Conservation (phyloP, 2,329 filamentous ascomycete genomes). For the Dryadomyces quercivorus region DNA sequence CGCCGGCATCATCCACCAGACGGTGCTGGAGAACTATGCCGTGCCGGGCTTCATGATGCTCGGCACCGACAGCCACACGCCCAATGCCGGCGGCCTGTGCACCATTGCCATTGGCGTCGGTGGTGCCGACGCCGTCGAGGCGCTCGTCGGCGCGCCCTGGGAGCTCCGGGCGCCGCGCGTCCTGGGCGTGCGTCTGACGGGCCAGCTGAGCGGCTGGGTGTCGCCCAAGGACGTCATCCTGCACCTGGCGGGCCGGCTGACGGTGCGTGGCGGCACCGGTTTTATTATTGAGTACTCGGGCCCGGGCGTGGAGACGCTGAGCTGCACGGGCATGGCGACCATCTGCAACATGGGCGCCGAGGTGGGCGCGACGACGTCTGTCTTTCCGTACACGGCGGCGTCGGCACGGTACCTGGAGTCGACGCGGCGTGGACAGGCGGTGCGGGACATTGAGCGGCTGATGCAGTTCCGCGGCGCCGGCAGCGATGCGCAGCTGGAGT, state of each 20-base stretch:
- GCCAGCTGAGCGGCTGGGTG: constrained; percentile 79
- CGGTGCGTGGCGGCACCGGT: constrained; percentile 86
- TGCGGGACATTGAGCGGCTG: constrained; percentile 50
- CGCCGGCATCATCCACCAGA: constrained; percentile 94
- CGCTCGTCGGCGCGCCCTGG: constrained; percentile 91
- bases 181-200: constrained; percentile 72
- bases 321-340: constrained; percentile 87
- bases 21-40: constrained; percentile 93
- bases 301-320: constrained; percentile 77
- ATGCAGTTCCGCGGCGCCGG: constrained; percentile 38
- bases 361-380: constrained; percentile 87
- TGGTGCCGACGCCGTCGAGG: constrained; percentile 93
- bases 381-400: constrained; percentile 82
- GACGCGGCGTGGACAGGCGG: constrained; percentile 65
- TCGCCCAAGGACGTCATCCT: constrained; percentile 94
- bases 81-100: constrained; percentile 89
- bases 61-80: constrained; percentile 93
- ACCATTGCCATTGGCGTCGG: constrained; percentile 95
- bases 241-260: constrained; percentile 75
- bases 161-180: constrained; percentile 92
- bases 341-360: constrained; percentile 80
- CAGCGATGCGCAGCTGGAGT: constrained; percentile 36
- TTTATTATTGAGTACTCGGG: constrained; percentile 93
- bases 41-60: constrained; percentile 98
- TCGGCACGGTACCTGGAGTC: constrained; percentile 78